phyloP scores from a whole-genome alignment of 2,329 filamentous ascomycete genomes.

The Apiospora phragmitis region DNA sequence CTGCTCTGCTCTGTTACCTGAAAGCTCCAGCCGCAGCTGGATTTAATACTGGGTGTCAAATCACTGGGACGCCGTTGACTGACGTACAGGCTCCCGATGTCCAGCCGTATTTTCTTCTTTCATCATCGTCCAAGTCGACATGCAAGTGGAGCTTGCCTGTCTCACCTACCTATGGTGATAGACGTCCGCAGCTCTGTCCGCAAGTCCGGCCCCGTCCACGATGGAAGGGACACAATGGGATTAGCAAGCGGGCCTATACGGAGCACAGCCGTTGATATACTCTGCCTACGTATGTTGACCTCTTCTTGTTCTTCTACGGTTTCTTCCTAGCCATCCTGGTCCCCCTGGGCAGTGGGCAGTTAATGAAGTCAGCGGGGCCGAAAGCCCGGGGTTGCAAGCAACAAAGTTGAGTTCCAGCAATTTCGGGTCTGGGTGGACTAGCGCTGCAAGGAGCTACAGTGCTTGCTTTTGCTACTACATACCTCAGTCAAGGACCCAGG shows the following conservation, averaged over 20 bases:
- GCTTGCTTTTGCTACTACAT: neutral
- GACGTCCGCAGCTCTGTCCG: neutral
- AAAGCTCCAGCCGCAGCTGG: neutral
- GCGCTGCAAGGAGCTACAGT: slow-evolving; percentile 2
- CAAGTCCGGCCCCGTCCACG: neutral
- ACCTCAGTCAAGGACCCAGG: neutral
- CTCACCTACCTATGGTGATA: neutral
- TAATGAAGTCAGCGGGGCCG: slow-evolving; percentile 7
- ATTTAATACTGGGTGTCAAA: neutral
- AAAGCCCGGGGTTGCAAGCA: neutral
- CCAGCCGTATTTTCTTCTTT: neutral
- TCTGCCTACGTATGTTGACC: neutral
- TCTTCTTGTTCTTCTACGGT: neutral
- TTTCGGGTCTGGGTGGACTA: neutral
- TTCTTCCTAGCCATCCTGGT: neutral
- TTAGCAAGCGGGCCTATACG: neutral
- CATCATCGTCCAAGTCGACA: neutral
- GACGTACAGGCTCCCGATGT: neutral
- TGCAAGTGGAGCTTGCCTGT: neutral
- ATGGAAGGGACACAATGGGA: neutral
- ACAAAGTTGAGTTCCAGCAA: neutral
- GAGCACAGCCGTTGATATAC: neutral
- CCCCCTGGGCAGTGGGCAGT: slow-evolving; percentile 1
- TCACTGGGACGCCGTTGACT: neutral
- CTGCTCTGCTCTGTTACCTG: neutral